These are phyloP conservation scores for Xylariaceae sp. DNA, from an alignment of 2,329 filamentous ascomycete genomes.

Conservation along the genomic window DNA sequence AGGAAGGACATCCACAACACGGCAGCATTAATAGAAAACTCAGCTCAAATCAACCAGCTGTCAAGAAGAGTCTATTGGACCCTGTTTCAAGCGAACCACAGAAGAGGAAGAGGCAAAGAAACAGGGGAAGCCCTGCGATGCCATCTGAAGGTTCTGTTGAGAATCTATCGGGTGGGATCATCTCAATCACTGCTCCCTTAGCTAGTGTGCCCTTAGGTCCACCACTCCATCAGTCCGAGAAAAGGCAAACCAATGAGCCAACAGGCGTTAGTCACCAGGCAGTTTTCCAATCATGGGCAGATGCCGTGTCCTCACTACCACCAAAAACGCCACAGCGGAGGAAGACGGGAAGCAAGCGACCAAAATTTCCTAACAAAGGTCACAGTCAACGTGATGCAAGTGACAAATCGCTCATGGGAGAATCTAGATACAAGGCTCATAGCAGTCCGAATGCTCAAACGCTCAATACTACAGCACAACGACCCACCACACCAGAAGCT, in stretches of 20 bases:
- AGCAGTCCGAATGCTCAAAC: background rate
- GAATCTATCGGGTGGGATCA: background rate
- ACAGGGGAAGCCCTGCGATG: background rate
- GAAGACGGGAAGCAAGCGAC: background rate
- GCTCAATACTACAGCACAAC: background rate
- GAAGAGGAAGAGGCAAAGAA: background rate
- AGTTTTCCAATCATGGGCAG: background rate
- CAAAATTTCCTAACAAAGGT: background rate
- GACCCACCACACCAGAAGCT: background rate
- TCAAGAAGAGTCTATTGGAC: slow-evolving; percentile 1
- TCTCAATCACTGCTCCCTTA: background rate
- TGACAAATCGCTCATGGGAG: background rate
- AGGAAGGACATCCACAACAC: background rate
- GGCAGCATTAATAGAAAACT: background rate
- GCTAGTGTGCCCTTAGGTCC: too few species aligned
- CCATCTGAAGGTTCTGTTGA: background rate
- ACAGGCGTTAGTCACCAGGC: background rate
- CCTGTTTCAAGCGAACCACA: background rate
- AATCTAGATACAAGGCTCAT: background rate
- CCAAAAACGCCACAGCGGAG: background rate
- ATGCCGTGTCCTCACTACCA: background rate
- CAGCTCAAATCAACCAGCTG: background rate
- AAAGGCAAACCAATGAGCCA: background rate
- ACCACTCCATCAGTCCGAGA: background rate
- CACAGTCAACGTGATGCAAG: background rate